A percentile compares a stretch with the other conserved stretches of the same genome.
These are phyloP conservation scores for Tephrocybe sp. DNA, from an alignment of 768 basidiomycete genomes.

Conservation along the genomic window DNA sequence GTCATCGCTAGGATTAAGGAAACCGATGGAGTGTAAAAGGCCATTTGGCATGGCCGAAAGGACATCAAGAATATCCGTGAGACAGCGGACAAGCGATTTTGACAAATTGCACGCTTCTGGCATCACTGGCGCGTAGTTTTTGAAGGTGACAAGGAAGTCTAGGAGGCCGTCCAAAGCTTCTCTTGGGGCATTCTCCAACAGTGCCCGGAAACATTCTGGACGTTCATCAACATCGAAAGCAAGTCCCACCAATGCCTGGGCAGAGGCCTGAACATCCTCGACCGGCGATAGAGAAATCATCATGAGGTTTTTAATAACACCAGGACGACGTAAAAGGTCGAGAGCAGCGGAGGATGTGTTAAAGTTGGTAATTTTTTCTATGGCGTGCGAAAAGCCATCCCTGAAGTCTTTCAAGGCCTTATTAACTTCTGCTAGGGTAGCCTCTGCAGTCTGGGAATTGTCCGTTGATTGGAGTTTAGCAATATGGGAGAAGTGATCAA, in stretches of 20 bases:
- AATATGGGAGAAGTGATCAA: conserved; percentile 44
- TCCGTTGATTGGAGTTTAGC: conserved; percentile 29
- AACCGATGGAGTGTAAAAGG: conserved; percentile 56
- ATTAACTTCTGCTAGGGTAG: conserved; percentile 59
- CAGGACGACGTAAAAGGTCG: conserved; percentile 53
- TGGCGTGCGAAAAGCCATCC: conserved; percentile 58
- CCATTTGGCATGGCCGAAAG: conserved; percentile 76
- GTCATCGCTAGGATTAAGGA: conserved; percentile 44
- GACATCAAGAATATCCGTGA: conserved; percentile 90
- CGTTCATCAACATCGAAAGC: conserved; percentile 91
- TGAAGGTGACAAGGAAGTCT: conserved; percentile 67
- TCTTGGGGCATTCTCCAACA: conserved; percentile 68
- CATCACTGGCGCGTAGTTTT: conserved; percentile 54
- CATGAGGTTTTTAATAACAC: conserved; percentile 59
- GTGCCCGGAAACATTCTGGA: conserved; percentile 79
- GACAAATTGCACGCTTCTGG: conserved; percentile 91
- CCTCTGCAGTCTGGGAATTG: conserved; percentile 19
- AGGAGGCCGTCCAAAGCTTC: conserved; percentile 71
- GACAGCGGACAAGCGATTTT: conserved; percentile 85
- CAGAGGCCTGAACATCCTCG: conserved; percentile 69
- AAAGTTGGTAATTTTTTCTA: conserved; percentile 68
- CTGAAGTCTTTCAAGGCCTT: conserved; percentile 54
- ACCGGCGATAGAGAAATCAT: conserved; percentile 81
- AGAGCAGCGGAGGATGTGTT: conserved; percentile 51
- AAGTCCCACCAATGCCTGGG: conserved; percentile 78